Evolutionary conservation across 2,329 filamentous ascomycete species (phyloP), one percentile per base, ranked within the genome.

Genomic region (Graphiopsis chlorocephala): DNA sequence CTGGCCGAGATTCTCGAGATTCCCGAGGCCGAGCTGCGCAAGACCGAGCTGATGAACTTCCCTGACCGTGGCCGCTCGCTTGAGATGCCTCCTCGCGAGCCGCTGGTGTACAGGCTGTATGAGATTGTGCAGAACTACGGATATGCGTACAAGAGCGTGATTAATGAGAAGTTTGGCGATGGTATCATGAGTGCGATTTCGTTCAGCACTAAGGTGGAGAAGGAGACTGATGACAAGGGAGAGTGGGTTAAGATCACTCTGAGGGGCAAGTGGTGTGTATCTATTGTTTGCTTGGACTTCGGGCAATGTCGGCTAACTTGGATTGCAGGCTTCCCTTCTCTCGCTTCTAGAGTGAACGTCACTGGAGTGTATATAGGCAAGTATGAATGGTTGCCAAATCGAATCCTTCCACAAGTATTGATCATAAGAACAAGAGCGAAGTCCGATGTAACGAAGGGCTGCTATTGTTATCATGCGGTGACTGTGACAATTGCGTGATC

Each of bases 111-210:
- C 78, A 84, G 94, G 2, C 78, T 97, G 66, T 97, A 92, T 77
- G 94, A 98, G 83, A 90, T 97, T 75, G 89, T 98, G 67, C 93
- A 97, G 81, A 98, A 97, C 78, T 97, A 97, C 74, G 94, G 94
- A 1, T 96, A 97, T 77, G 91, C 93, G 0, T 97, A 96, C 80
- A 97, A 97, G 84, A 93, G 93, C 0, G 86, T 98, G 4, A 77
- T 97, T 78, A 97, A 98, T 71, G 94, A 98, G 85, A 97, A 97
- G 83, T 84, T 84, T 72, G 82, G 82, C 8, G 82, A 84, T 66
- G 94, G 94, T 1, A 98, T 98, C 74, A 97, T 98, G 94, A 96
- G 92, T 75, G 94, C 93, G 0, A 97, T 97, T 74, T 88, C 88
- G 17, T 97, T 97, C 78, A 90, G 88, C 61, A 96, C 92, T 0